Conservation (phyloP, 225 moss, liverwort and hornwort genomes). For the Marchantia paleacea region DNA sequence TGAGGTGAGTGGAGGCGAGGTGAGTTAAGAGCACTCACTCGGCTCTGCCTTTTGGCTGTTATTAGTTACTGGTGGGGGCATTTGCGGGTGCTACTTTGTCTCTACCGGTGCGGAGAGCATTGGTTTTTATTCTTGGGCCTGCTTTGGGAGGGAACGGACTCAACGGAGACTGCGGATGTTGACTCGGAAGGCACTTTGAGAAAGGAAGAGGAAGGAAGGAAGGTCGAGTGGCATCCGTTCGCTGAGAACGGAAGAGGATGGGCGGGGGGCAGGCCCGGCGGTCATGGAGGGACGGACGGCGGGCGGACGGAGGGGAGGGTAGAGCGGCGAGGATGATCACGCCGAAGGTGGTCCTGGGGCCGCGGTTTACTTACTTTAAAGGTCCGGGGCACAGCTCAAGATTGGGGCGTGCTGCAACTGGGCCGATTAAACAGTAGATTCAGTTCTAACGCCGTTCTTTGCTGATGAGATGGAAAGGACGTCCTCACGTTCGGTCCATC, state of each 20-base stretch:
- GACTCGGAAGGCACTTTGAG: background rate
- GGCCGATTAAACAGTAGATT: background rate
- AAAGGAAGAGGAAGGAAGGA: background rate
- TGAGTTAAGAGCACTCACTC: background rate
- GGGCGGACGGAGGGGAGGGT: background rate
- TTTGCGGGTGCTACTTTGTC: background rate
- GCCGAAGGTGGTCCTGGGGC: background rate
- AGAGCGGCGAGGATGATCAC: background rate
- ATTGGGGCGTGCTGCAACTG: background rate
- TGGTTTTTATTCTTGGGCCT: too few relatives aligned
- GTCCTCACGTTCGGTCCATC: conserved; percentile 2
- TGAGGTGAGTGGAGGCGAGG: background rate
- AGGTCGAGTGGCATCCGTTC: background rate
- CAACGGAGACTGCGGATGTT: background rate
- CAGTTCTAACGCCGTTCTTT: background rate
- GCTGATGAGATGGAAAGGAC: conserved; percentile 3
- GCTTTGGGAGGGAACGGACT: background rate
- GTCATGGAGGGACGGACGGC: background rate
- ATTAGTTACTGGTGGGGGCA: background rate
- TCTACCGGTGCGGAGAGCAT: background rate
- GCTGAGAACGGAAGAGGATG: background rate
- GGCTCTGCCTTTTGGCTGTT: background rate
- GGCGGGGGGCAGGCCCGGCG: background rate
- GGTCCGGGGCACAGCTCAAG: background rate
- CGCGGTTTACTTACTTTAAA: background rate